Evolutionary conservation across 2,329 filamentous ascomycete species (phyloP).

Genomic region (Pseudocercospora pini-densiflorae): DNA sequence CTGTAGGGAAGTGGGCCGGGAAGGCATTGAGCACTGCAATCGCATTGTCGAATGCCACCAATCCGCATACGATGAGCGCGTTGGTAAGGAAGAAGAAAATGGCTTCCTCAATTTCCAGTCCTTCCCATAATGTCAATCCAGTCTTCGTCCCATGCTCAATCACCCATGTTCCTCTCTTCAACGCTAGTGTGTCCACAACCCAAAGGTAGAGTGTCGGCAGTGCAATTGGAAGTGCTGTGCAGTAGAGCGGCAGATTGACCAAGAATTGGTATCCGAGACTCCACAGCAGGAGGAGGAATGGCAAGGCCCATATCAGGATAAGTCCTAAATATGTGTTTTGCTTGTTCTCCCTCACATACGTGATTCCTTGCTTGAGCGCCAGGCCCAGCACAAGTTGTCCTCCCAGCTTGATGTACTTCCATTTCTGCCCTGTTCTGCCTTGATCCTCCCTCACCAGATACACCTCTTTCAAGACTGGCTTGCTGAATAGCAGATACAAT

Average conservation of each 20-base stretch:
- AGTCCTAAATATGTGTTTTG: conserved; percentile 69
- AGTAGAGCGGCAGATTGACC: conserved; percentile 61
- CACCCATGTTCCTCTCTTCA: conserved; percentile 72
- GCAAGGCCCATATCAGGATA: conserved; percentile 70
- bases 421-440: conserved; percentile 36
- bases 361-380: conserved; percentile 51
- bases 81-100: conserved; percentile 76
- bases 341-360: conserved; percentile 51
- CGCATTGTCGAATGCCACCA: conserved; percentile 71
- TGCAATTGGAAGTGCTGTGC: conserved; percentile 63
- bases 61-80: conserved; percentile 69
- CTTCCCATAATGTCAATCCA: conserved; percentile 64
- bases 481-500: conserved; percentile 70
- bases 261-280: conserved; percentile 67
- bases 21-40: conserved; percentile 69
- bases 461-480: conserved; percentile 61
- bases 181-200: conserved; percentile 70
- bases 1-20: conserved; percentile 59
- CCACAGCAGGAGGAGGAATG: conserved; percentile 69
- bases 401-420: conserved; percentile 47
- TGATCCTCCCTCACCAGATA: conserved; percentile 54
- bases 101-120: conserved; percentile 74
- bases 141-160: conserved; percentile 72
- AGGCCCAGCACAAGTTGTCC: conserved; percentile 58
- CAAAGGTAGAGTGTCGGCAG: conserved; percentile 72